Evolutionary conservation across 106 monocot species (phyloP), one percentile per base, ranked within the genome.

Genomic region (Dendrobium chrysotoxum): DNA sequence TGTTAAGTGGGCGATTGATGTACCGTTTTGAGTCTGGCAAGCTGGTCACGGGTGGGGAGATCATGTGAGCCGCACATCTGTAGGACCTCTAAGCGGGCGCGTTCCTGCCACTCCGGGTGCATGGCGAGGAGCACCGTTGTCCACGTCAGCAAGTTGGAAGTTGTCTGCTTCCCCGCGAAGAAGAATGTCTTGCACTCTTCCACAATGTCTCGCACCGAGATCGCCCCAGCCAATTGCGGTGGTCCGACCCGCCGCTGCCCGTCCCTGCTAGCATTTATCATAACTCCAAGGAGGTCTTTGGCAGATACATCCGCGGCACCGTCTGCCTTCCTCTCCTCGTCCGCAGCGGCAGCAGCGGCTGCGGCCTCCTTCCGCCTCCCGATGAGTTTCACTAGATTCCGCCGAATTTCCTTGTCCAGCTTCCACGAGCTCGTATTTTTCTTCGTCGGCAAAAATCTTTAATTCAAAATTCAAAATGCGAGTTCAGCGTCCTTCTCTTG

Each of bases 111-210:
- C 46, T 92, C 89, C 20, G 90, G 95, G 77, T 95, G 95, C 92
- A 95, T 92, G 79, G 92, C 88, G 30, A 95, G 89, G 12, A 92
- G 77, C 17, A 95, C 87, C 28, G 89, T 90, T 30, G 92, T 77
- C 95, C 95, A 95, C 64, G 95, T 89, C 84, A 95, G 83, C 83
- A 95, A 77, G 86, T 92, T 92, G 4, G 95, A 84, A 35, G 95
- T 95, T 1, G 95, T 92, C 89, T 95, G 90, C 83, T 90, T 92
- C 38, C 95, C 95, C 15, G 95, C 95, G 90, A 95, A 95, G 87
- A 89, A 92, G 90, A 95, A 95, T 6, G 92, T 92, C 89, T 95
- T 95, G 88, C 95, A 95, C 85, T 95, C 95, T 81, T 92, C 95
- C 76, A 95, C 84, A 75, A 92, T 95, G 57, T 92, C 92, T 15